These are phyloP conservation scores for Jackrogersella multiformis DNA, from an alignment of 495 filamentous ascomycete species.

Conservation along the genomic window DNA sequence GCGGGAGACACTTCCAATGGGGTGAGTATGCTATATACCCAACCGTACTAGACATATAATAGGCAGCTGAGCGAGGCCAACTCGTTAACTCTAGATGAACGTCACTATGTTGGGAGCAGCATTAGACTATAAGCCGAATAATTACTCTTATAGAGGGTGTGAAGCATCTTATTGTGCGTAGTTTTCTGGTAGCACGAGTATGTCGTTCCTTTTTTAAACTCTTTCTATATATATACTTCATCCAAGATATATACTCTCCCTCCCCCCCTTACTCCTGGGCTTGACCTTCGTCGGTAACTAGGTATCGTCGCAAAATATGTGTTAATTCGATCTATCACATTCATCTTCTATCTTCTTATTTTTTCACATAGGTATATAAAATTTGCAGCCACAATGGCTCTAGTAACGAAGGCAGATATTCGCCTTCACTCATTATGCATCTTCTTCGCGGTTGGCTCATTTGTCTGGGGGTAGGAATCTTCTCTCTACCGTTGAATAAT, in stretches of 20 bases:
- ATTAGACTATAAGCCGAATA: conserved; percentile 17
- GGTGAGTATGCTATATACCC: conserved; percentile 16
- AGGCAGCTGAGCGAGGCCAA: conserved; percentile 18
- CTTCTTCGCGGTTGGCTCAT: conserved; percentile 65
- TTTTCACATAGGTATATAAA: neutral
- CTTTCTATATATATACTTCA: neutral
- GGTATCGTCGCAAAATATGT: neutral
- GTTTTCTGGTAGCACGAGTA: conserved; percentile 11
- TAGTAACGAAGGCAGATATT: conserved; percentile 50
- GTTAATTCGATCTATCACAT: neutral
- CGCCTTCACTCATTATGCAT: conserved; percentile 59
- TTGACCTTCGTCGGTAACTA: neutral
- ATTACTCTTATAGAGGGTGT: conserved; percentile 5
- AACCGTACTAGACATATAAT: conserved; percentile 13
- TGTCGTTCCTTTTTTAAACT: conserved; percentile 11
- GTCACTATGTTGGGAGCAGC: conserved; percentile 1
- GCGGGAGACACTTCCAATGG: conserved; percentile 22
- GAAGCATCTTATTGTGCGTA: conserved; percentile 14
- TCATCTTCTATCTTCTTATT: neutral
- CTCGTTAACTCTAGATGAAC: conserved; percentile 14
- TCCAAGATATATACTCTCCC: neutral
- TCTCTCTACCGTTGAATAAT: too few relatives aligned
- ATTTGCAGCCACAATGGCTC: conserved; percentile 17
- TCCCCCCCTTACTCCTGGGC: neutral
- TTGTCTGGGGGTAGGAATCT: conserved; percentile 65